Conservation (phyloP, 1,284 basidiomycete species). For the Ustilago trichophora region DNA sequence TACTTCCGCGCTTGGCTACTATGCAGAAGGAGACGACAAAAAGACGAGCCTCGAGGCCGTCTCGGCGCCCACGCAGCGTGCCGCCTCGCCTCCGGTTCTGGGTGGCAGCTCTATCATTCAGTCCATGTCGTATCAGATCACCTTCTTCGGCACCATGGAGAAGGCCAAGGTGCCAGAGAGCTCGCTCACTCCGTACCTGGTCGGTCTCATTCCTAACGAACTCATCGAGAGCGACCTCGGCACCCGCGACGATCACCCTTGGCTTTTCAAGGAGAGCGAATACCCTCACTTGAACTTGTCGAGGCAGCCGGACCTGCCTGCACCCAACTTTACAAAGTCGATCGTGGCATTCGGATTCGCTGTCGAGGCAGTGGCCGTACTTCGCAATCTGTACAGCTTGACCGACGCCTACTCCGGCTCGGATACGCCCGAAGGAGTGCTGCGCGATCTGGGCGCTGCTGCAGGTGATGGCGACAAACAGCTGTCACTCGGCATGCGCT, state of each 20-base stretch:
- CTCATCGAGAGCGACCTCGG: conserved; percentile 26
- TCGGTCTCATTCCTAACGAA: conserved; percentile 16
- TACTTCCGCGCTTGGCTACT: conserved; percentile 5
- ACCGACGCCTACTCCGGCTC: conserved; percentile 44
- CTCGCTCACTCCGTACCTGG: conserved; percentile 31
- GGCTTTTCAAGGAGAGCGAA: conserved; percentile 25
- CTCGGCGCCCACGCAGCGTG: conserved; percentile 11
- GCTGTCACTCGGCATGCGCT: conserved; percentile 15
- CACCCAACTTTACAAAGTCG: conserved; percentile 14
- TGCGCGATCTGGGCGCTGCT: conserved; percentile 27
- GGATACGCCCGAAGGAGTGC: conserved; percentile 12
- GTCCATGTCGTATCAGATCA: conserved; percentile 32
- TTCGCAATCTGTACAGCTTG: conserved; percentile 28
- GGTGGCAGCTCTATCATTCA: conserved; percentile 12
- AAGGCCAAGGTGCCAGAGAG: conserved; percentile 26
- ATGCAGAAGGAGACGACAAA: conserved; percentile 4
- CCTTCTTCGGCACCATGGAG: conserved; percentile 42
- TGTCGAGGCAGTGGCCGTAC: conserved; percentile 9
- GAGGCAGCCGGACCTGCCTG: conserved; percentile 6
- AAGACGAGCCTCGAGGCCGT: conserved; percentile 25
- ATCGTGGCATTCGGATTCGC: conserved; percentile 27
- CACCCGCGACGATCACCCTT: conserved; percentile 25
- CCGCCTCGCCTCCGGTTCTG: conserved; percentile 9
- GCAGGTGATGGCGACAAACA: neutral
- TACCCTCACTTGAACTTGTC: conserved; percentile 27